Percentiles rank a stretch among this genome's conserved stretches.
These are phyloP conservation scores for Phytophthora fragariae DNA, from an alignment of 352 stramenopile genomes.

Conservation along the genomic window DNA sequence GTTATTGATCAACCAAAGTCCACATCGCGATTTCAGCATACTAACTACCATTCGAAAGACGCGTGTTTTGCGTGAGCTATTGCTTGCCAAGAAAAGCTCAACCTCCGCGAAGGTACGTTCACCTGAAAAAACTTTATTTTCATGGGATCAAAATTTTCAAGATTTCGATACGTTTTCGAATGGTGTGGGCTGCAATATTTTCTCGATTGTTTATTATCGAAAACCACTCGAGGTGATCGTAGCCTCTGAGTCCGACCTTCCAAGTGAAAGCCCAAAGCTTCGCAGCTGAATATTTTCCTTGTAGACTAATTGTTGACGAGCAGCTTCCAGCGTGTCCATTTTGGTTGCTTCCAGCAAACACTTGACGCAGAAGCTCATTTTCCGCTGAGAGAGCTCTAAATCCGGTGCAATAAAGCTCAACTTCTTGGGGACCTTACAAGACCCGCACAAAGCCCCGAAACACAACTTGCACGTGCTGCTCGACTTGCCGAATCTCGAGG, in stretches of 20 bases:
- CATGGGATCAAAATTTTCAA: no score
- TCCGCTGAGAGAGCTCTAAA: constrained; percentile 3
- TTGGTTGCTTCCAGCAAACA: constrained; percentile 30
- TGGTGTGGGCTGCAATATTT: no score
- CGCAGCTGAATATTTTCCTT: background rate
- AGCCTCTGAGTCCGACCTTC: background rate
- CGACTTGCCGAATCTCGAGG: constrained; percentile 3
- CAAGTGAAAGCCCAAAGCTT: background rate
- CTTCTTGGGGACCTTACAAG: constrained; percentile 22
- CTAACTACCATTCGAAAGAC: no score
- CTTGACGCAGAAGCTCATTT: constrained; percentile 31
- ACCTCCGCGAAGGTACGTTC: no score
- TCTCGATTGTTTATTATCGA: background rate
- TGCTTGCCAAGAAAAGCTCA: no score
- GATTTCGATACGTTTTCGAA: no score
- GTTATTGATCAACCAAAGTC: no score
- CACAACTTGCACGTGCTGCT: constrained; percentile 31
- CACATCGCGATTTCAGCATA: no score
- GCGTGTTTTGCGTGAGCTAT: no score
- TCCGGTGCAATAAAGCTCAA: constrained; percentile 20
- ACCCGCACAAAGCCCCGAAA: constrained; percentile 17
- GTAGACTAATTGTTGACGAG: constrained; percentile 24
- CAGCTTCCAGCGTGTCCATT: constrained; percentile 28
- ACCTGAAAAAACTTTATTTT: no score
- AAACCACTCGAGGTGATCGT: background rate